Evolutionary conservation across 2,329 filamentous ascomycete genomes (phyloP).

Genomic region (Lojkania enalia): DNA sequence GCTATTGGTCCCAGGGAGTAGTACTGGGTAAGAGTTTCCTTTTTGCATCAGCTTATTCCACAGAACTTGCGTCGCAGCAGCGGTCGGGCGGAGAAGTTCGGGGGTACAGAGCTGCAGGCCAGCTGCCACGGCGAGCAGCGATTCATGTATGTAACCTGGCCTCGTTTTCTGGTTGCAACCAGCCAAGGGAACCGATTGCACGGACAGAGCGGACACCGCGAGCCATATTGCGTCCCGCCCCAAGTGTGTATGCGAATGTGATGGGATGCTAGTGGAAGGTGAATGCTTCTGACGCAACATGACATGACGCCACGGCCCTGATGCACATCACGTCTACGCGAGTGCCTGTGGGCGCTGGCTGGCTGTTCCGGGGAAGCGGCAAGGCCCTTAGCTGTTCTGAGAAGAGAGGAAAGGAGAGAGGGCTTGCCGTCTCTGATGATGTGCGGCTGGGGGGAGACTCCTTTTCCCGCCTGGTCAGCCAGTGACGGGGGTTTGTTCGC

Average conservation of each 20-base stretch:
- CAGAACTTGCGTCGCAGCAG: slow-evolving; percentile 33
- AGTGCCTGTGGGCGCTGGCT: slow-evolving; percentile 9
- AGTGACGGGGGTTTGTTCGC: slow-evolving; percentile 9
- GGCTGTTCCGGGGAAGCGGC: slow-evolving; percentile 36
- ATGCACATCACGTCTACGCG: slow-evolving; percentile 14
- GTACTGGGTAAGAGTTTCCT: slow-evolving; percentile 35
- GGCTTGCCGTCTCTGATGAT: background rate
- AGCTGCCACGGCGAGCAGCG: slow-evolving; percentile 24
- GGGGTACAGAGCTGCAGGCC: slow-evolving; percentile 30
- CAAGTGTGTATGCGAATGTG: slow-evolving; percentile 5
- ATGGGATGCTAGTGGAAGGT: slow-evolving; percentile 8
- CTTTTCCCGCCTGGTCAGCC: slow-evolving; percentile 11
- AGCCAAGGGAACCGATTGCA: slow-evolving; percentile 34
- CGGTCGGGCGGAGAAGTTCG: slow-evolving; percentile 38
- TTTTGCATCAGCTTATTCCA: slow-evolving; percentile 26
- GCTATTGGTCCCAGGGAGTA: slow-evolving; percentile 31
- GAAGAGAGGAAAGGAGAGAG: too few species aligned
- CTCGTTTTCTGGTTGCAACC: slow-evolving; percentile 38
- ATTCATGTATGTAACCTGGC: slow-evolving; percentile 40
- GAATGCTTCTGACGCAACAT: background rate
- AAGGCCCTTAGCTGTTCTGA: slow-evolving; percentile 17
- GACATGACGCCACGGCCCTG: slow-evolving; percentile 24
- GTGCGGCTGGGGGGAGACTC: slow-evolving; percentile 10
- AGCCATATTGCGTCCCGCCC: slow-evolving; percentile 25
- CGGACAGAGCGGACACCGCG: slow-evolving; percentile 28